Evolutionary conservation across 495 filamentous ascomycete species (phyloP).

Genomic region (Amorphotheca resinae): DNA sequence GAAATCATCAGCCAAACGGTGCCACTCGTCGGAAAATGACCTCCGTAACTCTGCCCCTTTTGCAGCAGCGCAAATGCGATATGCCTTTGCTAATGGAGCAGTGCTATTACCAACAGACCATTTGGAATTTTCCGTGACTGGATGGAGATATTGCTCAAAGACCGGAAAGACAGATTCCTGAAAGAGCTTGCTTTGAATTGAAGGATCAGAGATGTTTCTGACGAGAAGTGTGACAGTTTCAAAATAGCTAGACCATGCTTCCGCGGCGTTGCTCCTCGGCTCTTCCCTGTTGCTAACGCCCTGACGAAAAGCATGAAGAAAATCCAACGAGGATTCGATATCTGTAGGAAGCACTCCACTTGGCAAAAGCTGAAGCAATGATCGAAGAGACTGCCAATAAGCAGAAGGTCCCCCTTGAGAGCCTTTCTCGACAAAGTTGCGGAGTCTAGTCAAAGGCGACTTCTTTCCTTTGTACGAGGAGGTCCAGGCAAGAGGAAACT

Average conservation of each 20-base stretch:
- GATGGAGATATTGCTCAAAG: slow-evolving; percentile 43
- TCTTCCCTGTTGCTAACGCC: slow-evolving; percentile 68
- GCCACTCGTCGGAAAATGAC: slow-evolving; percentile 16
- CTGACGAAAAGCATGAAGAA: slow-evolving; percentile 51
- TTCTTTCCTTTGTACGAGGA: slow-evolving; percentile 51
- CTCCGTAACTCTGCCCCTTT: slow-evolving; percentile 7
- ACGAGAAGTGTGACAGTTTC: slow-evolving; percentile 39
- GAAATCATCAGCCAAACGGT: slow-evolving; percentile 19
- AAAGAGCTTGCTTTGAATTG: slow-evolving; percentile 29
- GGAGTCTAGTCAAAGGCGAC: slow-evolving; percentile 47
- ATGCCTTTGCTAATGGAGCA: slow-evolving; percentile 8
- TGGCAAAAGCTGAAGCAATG: slow-evolving; percentile 49
- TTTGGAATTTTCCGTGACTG: slow-evolving; percentile 28
- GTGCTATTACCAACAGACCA: slow-evolving; percentile 27
- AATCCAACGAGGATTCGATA: slow-evolving; percentile 33
- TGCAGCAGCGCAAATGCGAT: slow-evolving; percentile 3
- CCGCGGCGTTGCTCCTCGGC: slow-evolving; percentile 44
- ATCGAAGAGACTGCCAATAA: slow-evolving; percentile 58
- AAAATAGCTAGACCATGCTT: slow-evolving; percentile 67
- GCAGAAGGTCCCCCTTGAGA: slow-evolving; percentile 56
- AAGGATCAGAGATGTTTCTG: slow-evolving; percentile 20
- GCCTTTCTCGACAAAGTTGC: slow-evolving; percentile 67
- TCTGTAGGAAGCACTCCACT: slow-evolving; percentile 34
- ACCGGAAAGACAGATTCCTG: slow-evolving; percentile 41
- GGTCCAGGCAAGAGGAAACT: slow-evolving; percentile 63